Evolutionary conservation across 2,329 filamentous ascomycete genomes (phyloP), one percentile per base, ranked within the genome.

Genomic region (Clathrospora elynae): DNA sequence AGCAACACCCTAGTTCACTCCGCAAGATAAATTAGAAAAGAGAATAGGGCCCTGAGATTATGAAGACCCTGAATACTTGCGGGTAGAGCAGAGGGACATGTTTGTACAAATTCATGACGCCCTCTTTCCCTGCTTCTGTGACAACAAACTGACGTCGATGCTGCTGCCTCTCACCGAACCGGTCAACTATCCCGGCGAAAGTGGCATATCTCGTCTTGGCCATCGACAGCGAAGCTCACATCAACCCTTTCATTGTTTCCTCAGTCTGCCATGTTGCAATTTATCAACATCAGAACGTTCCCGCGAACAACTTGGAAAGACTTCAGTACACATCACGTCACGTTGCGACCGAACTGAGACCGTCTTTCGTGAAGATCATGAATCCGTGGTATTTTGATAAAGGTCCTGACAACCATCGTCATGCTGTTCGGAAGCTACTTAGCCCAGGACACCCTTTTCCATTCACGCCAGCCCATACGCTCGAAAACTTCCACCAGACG

Each of bases 301-400:
- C n/a, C n/a, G n/a, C n/a, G n/a, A n/a, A n/a, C n/a, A n/a, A n/a
- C n/a, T n/a, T n/a, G n/a, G n/a, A n/a, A 14, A 17, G 5, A 31
- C 28, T 31, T 9, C 11, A 23, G 20, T 11, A 25, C 13, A 24
- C 11, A 16, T 23, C 20, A 23, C 20, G n/a, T n/a, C n/a, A n/a
- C n/a, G n/a, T n/a, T n/a, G n/a, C n/a, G 20, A 23, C 11, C 20
- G n/a, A 24, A 35, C 12, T 29, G 9, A n/a, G n/a, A n/a, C 18
- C 22, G 14, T 45, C 34, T 13, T 35, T 57, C 51, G 51, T 61
- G 50, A 46, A 58, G 43, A 54, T 62, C 58, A 60, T 56, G 53
- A 62, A 62, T 55, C 59, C 60, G 54, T 63, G 54, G 61, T 60
- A 62, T 64, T 65, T 63, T 59, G 61, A 63, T 57, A 49, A 53